These are phyloP conservation scores for Globisporangium paroecandrum DNA, from an alignment of 352 stramenopile species.

Conservation along the genomic window DNA sequence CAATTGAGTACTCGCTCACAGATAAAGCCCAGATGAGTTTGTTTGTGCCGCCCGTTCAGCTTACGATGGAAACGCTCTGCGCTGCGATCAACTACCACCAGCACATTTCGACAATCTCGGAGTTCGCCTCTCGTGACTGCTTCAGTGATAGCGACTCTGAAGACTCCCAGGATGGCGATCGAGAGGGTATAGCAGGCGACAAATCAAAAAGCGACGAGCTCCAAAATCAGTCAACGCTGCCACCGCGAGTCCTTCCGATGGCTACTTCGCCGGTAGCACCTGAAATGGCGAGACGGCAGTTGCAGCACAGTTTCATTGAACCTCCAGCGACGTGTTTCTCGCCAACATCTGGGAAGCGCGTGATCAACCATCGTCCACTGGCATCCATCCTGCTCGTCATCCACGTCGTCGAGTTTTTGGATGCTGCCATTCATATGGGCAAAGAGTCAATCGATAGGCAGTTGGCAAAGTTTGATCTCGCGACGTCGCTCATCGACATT, in stretches of 20 bases:
- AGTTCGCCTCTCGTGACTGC: constrained; percentile 67
- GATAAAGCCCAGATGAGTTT: constrained; percentile 39
- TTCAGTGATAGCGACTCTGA: constrained; percentile 79
- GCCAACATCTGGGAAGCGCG: constrained; percentile 40
- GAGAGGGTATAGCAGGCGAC: constrained; percentile 11
- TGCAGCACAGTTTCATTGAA: constrained; percentile 13
- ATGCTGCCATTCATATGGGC: constrained; percentile 56
- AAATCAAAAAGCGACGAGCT: constrained; percentile 12
- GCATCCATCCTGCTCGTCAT: constrained; percentile 60
- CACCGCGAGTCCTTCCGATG: constrained; percentile 13
- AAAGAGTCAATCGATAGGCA: constrained; percentile 56
- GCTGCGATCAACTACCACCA: constrained; percentile 76
- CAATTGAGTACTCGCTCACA: constrained; percentile 46
- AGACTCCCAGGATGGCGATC: constrained; percentile 31
- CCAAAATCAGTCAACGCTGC: constrained; percentile 11
- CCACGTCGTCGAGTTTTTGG: constrained; percentile 64
- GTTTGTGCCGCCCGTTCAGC: constrained; percentile 48
- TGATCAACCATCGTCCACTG: constrained; percentile 61
- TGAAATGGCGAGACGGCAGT: constrained; percentile 12
- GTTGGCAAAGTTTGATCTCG: constrained; percentile 50
- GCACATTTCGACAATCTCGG: constrained; percentile 66
- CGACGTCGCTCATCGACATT: constrained; percentile 58
- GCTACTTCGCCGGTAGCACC: neutral
- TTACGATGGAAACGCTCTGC: constrained; percentile 54
- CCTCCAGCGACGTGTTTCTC: constrained; percentile 32